phyloP scores from a whole-genome alignment of 179 eudicot species.

The Nepenthes alata region DNA sequence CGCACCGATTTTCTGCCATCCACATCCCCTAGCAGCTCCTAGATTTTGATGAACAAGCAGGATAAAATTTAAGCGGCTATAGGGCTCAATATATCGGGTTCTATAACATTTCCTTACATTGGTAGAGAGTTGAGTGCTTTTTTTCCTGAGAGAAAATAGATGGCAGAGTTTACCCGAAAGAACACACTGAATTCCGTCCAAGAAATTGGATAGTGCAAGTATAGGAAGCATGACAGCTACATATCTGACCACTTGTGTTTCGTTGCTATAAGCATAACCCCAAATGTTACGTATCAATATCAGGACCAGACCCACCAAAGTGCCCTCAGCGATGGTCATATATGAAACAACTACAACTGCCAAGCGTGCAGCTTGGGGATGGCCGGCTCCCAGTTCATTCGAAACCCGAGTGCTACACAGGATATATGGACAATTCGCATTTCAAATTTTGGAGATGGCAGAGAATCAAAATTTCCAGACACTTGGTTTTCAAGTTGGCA shows the following conservation, averaged over 20 bases:
- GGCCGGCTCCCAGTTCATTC: conserved; percentile 62
- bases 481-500: no score
- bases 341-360: conserved; percentile 46
- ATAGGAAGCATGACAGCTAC: conserved; percentile 66
- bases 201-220: conserved; percentile 52
- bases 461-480: no score
- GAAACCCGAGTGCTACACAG: conserved; percentile 25
- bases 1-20: conserved; percentile 54
- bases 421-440: background rate
- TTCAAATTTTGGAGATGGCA: background rate
- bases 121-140: background rate
- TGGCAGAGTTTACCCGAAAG: conserved; percentile 47
- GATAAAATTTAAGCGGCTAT: background rate
- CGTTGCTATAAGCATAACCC: conserved; percentile 76
- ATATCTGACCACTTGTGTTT: conserved; percentile 49
- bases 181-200: conserved; percentile 64
- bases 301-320: conserved; percentile 35
- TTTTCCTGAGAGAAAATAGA: background rate
- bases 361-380: conserved; percentile 44
- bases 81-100: background rate
- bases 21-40: conserved; percentile 61
- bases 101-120: no score
- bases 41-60: background rate
- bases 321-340: conserved; percentile 34
- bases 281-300: conserved; percentile 46